Conservation (phyloP, 768 basidiomycete species). For the Mycena venus region DNA sequence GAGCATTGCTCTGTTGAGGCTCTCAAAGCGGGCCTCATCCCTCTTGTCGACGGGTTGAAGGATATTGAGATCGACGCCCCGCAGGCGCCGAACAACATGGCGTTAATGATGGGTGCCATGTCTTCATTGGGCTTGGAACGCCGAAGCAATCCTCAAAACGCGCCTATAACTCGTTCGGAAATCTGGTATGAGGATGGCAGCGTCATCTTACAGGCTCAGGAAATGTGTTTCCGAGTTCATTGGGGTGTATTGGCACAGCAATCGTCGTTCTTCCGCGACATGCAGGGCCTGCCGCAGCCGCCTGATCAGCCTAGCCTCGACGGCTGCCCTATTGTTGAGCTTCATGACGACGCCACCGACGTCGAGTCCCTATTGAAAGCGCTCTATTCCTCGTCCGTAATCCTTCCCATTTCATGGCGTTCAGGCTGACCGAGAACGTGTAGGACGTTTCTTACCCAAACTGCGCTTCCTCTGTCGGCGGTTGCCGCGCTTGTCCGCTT, state of each 20-base stretch:
- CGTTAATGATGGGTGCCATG: conserved; percentile 64
- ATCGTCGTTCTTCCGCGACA: conserved; percentile 13
- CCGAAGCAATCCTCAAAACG: not conserved
- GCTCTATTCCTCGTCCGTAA: not conserved
- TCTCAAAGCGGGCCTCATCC: conserved; percentile 82
- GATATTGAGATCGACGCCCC: conserved; percentile 94
- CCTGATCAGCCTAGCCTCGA: conserved; percentile 5
- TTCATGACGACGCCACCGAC: conserved; percentile 2
- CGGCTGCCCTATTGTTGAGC: conserved; percentile 15
- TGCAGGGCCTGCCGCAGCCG: conserved; percentile 6
- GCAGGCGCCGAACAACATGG: conserved; percentile 83
- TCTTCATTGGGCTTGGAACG: not conserved
- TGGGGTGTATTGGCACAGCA: conserved; percentile 3
- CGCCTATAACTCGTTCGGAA: not conserved
- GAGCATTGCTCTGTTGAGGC: conserved; percentile 67
- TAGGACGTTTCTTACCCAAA: not conserved
- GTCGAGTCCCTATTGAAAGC: conserved; percentile 2
- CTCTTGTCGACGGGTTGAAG: conserved; percentile 82
- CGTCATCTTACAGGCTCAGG: conserved; percentile 9
- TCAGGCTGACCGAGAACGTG: not conserved
- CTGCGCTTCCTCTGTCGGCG: not conserved
- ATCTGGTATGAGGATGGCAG: conserved; percentile 23
- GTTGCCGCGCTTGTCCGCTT: not conserved
- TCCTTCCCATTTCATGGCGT: not conserved
- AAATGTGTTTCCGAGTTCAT: conserved; percentile 15